phyloP scores from a whole-genome alignment of 179 eudicot genomes.

The Pouteria campechiana region DNA sequence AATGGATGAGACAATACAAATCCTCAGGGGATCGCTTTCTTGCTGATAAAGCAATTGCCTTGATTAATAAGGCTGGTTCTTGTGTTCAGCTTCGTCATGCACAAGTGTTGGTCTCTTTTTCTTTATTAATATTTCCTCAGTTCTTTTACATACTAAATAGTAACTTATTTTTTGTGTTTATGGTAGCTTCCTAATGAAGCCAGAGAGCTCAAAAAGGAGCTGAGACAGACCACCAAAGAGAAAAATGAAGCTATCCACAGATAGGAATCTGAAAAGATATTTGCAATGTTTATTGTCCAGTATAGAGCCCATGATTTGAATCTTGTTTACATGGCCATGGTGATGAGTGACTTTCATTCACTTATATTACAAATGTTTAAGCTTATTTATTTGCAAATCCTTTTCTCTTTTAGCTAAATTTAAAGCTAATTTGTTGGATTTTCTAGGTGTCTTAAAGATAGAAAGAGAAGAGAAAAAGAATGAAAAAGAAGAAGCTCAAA shows the following conservation, averaged over 20 bases:
- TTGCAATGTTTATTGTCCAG: background rate
- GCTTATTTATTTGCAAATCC: no score
- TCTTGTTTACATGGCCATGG: no score
- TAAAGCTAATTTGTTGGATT: no score
- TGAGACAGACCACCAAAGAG: slow-evolving; percentile 65
- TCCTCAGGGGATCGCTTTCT: slow-evolving; percentile 84
- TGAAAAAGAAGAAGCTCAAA: no score
- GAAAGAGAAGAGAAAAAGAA: no score
- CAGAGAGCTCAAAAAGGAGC: slow-evolving; percentile 73
- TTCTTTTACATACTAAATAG: no score
- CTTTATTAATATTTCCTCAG: no score
- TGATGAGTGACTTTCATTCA: no score
- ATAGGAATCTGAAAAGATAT: slow-evolving; percentile 83
- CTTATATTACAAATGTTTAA: no score
- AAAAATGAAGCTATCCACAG: slow-evolving; percentile 70
- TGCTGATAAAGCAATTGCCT: slow-evolving; percentile 98
- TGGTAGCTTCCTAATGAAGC: slow-evolving; percentile 79
- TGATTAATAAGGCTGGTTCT: slow-evolving; percentile 97
- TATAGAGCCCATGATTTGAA: no score
- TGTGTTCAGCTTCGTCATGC: slow-evolving; percentile 86
- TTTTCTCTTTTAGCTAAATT: no score
- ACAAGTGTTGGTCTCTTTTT: slow-evolving; percentile 26
- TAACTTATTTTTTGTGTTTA: background rate
- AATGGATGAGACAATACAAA: slow-evolving; percentile 79
- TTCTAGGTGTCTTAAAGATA: no score